Conservation (phyloP, 2,329 filamentous ascomycete species). For the Monilinia vaccinii-corymbosi region DNA sequence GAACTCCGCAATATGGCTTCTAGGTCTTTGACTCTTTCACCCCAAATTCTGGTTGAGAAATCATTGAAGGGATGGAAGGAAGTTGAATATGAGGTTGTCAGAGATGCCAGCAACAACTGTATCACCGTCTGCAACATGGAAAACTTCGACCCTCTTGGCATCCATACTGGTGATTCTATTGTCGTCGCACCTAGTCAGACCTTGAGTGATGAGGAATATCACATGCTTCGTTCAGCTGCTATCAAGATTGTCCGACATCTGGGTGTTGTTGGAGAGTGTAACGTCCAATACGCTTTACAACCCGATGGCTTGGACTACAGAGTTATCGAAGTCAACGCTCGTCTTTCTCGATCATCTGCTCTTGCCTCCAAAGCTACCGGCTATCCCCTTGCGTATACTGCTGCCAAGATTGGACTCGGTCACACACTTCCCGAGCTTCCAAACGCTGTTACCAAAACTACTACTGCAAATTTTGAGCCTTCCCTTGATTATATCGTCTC, state of each 20-base stretch:
- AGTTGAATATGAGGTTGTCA: conserved; percentile 96
- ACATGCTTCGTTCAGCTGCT: conserved; percentile 95
- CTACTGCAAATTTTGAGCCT: conserved; percentile 97
- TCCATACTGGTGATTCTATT: conserved; percentile 97
- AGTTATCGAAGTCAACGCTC: conserved; percentile 98
- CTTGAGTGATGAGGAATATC: conserved; percentile 95
- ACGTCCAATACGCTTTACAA: conserved; percentile 95
- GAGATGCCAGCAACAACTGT: conserved; percentile 96
- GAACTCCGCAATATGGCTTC: conserved; percentile 92
- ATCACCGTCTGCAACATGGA: conserved; percentile 99
- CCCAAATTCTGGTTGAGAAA: conserved; percentile 96
- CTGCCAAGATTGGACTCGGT: conserved; percentile 94
- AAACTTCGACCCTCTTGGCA: conserved; percentile 95
- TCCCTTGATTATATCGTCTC: conserved; percentile 96
- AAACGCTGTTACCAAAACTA: conserved; percentile 97
- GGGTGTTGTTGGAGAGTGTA: conserved; percentile 96
- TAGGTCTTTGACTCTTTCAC: conserved; percentile 82
- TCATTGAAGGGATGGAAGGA: conserved; percentile 99
- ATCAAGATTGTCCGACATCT: conserved; percentile 98
- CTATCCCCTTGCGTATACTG: conserved; percentile 93
- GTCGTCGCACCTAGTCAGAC: conserved; percentile 97
- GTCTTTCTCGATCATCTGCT: conserved; percentile 93
- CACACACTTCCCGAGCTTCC: conserved; percentile 92
- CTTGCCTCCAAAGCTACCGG: conserved; percentile 96
- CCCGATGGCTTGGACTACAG: conserved; percentile 96